Evolutionary conservation across 371 early-diverging fungal species (phyloP), one percentile per base, ranked within the genome.

Genomic region (Mucor irregularis): DNA sequence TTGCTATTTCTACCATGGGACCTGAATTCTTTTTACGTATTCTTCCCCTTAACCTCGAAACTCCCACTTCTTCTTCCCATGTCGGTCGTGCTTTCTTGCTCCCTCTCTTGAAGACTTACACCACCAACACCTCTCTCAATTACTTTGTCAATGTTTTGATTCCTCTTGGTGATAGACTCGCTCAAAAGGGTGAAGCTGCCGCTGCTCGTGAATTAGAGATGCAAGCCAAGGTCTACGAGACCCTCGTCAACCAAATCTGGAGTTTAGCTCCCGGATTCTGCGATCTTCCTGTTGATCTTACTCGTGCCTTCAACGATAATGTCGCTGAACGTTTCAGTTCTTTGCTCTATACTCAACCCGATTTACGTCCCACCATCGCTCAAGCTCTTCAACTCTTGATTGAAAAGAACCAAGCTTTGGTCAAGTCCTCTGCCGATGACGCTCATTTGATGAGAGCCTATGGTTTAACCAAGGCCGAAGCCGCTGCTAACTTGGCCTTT

Each of bases 171-270:
- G 87, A 91, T 44, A 81, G 85, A 22, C 79, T 96, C 21, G 74
- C 81, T n/a, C 74, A 79, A 22, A 87, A 86, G 61, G 81, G 83
- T 21, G 80, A 79, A 25, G 74, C 66, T 21, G 88, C 89, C 54
- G 73, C 78, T 45, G 74, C 76, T 24, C 74, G 85, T 42, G 88
- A 84, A 38, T 74, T 84, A 19, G 84, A 75, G 24, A 78, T 92
- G 58, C 92, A 94, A 79, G 89, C 92, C 56, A 97, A 97, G 73
- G 84, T 98, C 34, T 94, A 90, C 64, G 90, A 89, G 49, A 94
- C 96, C 0, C 73, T 98, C 37, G 84, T 81, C 22, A 81, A 87
- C 28, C 98, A 98, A 74, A 83, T 95, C 38, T 97, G 97, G 93
- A 84, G 87, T 25, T 71, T 96, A 43, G 80, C 94, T 24, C 92